These are phyloP conservation scores for Dryas alaskensis DNA, from an alignment of 306 rosid genomes.

Conservation along the genomic window DNA sequence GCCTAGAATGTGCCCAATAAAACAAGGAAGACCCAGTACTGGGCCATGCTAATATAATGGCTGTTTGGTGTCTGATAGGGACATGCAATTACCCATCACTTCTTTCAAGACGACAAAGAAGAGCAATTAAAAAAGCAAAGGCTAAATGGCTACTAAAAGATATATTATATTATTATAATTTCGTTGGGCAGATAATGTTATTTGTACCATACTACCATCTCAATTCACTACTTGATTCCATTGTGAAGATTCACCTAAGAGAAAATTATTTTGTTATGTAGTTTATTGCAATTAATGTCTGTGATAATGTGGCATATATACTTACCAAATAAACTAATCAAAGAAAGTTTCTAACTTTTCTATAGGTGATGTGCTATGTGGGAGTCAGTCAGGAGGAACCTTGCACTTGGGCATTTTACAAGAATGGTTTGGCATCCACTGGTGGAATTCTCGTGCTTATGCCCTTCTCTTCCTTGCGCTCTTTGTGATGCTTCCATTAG, in stretches of 20 bases:
- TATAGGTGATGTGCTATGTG: slow-evolving; percentile 58
- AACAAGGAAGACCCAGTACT: neutral
- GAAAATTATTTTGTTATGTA: neutral
- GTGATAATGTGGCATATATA: neutral
- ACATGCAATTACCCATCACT: neutral
- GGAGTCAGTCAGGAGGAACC: slow-evolving; percentile 35
- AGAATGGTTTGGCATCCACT: slow-evolving; percentile 57
- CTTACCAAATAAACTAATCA: neutral
- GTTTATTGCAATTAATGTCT: neutral
- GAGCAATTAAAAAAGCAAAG: neutral
- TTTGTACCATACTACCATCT: too few relatives aligned
- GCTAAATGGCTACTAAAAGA: neutral
- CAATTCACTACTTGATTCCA: too few relatives aligned
- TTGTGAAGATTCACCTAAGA: neutral
- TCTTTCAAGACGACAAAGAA: neutral
- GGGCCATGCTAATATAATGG: neutral
- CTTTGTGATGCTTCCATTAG: slow-evolving; percentile 48
- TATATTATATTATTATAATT: neutral
- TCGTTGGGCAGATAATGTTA: neutral
- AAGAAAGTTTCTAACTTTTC: neutral
- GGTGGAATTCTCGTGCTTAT: slow-evolving; percentile 62
- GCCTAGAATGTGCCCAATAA: neutral
- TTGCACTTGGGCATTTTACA: slow-evolving; percentile 51
- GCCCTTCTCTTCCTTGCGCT: slow-evolving; percentile 40
- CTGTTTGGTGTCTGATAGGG: neutral